A percentile compares a stretch with the other conserved stretches of the same genome.
Conservation (phyloP, 169 alveolate genomes). For the Plasmodium blacklocki region DNA sequence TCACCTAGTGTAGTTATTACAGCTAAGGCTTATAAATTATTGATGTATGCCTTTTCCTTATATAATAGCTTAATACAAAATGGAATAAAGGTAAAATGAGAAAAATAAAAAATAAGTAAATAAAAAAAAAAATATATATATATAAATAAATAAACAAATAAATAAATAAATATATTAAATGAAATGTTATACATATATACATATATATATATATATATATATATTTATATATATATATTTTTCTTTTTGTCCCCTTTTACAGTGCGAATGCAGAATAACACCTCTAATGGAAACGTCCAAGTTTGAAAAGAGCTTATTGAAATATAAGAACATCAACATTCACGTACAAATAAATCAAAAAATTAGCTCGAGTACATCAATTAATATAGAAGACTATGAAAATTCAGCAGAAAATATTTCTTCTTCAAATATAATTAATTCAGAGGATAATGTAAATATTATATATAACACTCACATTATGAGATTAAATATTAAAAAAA, state of each 20-base stretch:
- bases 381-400: constrained; percentile 26
- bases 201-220: background rate
- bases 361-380: constrained; percentile 19
- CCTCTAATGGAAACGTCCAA: constrained; percentile 63
- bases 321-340: constrained; percentile 42
- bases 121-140: background rate
- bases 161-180: background rate
- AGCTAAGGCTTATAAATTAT: constrained; percentile 55
- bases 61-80: constrained; percentile 47
- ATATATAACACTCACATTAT: constrained; percentile 46
- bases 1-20: constrained; percentile 74
- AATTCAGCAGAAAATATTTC: constrained; percentile 15
- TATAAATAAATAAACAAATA: background rate
- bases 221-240: background rate
- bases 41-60: constrained; percentile 56
- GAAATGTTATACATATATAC: background rate
- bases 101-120: background rate
- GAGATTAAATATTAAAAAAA: constrained; percentile 56
- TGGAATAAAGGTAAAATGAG: constrained; percentile 27
- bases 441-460: constrained; percentile 28
- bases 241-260: background rate
- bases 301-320: constrained; percentile 49
- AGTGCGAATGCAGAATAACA: constrained; percentile 69
- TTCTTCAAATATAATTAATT: background rate
- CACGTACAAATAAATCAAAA: constrained; percentile 69